Evolutionary conservation across 306 rosid genomes (phyloP).

Genomic region (Rubus idaeus): DNA sequence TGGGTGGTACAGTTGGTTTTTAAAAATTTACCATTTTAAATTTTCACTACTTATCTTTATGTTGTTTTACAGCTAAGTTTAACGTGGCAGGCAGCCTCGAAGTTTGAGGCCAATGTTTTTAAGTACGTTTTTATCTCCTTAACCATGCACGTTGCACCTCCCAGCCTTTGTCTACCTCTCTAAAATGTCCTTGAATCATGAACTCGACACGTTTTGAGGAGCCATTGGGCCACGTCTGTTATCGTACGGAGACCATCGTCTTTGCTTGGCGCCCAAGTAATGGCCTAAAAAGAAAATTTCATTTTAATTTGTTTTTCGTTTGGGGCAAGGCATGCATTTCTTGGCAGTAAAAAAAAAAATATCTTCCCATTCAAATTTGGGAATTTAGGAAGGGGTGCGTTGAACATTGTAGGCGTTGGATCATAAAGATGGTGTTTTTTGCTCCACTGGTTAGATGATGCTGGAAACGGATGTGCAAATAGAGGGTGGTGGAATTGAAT

Average conservation of each 20-base stretch:
- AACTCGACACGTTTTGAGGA: background rate
- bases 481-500: conserved; percentile 6
- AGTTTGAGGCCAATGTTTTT: conserved; percentile 23
- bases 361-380: background rate
- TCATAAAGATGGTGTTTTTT: conserved; percentile 13
- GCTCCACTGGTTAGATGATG: background rate
- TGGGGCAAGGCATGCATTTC: background rate
- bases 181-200: background rate
- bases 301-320: background rate
- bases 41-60: background rate
- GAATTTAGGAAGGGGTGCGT: background rate
- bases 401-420: conserved; percentile 8
- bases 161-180: background rate
- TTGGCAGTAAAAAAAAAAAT: conserved; percentile 8
- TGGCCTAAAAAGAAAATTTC: background rate
- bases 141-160: conserved; percentile 22
- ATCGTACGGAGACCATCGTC: background rate
- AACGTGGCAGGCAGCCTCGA: conserved; percentile 53
- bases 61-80: conserved; percentile 17
- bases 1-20: background rate
- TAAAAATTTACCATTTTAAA: conserved; percentile 20
- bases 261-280: conserved; percentile 14
- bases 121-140: background rate
- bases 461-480: conserved; percentile 14
- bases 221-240: background rate